Percentiles rank a stretch among this genome's conserved stretches.
Evolutionary conservation across 106 monocot species (phyloP).

Genomic region (Dendrobium officinale): DNA sequence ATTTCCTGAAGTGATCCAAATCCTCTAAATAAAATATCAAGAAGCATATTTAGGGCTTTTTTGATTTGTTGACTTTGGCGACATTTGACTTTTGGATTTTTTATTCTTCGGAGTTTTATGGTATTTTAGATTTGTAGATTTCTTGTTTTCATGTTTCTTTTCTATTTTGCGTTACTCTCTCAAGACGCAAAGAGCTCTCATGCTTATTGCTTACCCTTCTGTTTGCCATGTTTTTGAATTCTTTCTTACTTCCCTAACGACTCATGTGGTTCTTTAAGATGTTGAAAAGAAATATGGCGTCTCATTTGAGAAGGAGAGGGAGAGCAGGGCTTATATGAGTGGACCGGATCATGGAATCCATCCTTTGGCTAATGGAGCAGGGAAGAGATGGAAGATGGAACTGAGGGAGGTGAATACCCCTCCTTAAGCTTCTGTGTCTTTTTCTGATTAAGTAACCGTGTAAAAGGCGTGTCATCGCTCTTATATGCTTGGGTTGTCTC

Average conservation of each 20-base stretch:
- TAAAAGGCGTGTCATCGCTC: neutral
- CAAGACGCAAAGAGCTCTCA: too few species aligned
- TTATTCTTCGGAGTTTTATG: too few species aligned
- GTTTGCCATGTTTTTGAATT: neutral
- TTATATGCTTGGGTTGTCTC: too few species aligned
- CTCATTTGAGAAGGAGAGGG: slow-evolving; percentile 49
- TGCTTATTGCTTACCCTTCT: neutral
- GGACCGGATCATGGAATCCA: slow-evolving; percentile 86
- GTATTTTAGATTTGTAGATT: too few species aligned
- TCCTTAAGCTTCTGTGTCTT: slow-evolving; percentile 32
- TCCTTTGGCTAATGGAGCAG: slow-evolving; percentile 72
- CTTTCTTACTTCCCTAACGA: neutral
- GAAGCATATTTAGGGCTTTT: too few species aligned
- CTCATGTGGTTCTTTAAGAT: slow-evolving; percentile 10
- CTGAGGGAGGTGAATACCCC: slow-evolving; percentile 55
- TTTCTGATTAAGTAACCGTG: slow-evolving; percentile 12
- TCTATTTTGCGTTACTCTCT: too few species aligned
- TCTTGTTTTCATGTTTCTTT: too few species aligned
- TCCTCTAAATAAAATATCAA: too few species aligned
- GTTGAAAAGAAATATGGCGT: slow-evolving; percentile 64
- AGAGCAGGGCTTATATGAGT: slow-evolving; percentile 52
- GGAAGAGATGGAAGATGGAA: slow-evolving; percentile 54
- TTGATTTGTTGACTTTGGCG: too few species aligned
- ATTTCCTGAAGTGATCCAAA: too few species aligned
- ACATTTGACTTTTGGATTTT: too few species aligned